Evolutionary conservation across 139 green algal species (phyloP).

Genomic region (Chlamydomonas schloesseri): DNA sequence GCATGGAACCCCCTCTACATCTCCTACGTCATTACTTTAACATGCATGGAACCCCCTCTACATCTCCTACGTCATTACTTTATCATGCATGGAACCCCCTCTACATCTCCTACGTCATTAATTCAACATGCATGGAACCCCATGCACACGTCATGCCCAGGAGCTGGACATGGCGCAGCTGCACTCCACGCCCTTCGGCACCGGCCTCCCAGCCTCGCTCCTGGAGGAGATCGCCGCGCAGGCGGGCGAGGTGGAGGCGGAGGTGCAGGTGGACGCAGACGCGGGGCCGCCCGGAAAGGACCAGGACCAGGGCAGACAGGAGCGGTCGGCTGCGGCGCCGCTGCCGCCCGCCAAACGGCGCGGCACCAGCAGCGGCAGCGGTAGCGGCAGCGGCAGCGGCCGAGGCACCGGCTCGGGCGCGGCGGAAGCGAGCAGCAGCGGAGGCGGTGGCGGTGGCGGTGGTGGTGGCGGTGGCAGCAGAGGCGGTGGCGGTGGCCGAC

Average conservation of each 20-base stretch:
- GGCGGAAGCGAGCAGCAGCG: no score
- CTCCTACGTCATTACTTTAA: no score
- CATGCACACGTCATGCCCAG: neutral
- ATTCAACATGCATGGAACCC: no score
- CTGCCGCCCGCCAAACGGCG: neutral
- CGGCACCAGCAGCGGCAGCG: neutral
- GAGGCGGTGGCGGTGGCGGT: neutral
- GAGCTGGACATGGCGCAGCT: constrained; percentile 8
- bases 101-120: no score
- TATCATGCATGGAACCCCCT: no score
- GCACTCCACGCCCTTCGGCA: constrained; percentile 26
- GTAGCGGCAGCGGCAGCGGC: neutral
- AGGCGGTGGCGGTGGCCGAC: neutral
- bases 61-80: no score
- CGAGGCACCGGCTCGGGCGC: no score
- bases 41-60: no score
- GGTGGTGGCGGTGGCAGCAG: neutral
- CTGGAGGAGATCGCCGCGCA: constrained; percentile 13
- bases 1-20: no score
- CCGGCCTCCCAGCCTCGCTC: constrained; percentile 13
- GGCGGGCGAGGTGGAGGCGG: neutral
- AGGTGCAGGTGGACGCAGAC: neutral
- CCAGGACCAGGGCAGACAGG: no score
- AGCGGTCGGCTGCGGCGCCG: neutral
- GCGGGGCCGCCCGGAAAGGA: neutral